Conservation (phyloP, 2,329 filamentous ascomycete genomes). For the Trichoderma citrinoviride region DNA sequence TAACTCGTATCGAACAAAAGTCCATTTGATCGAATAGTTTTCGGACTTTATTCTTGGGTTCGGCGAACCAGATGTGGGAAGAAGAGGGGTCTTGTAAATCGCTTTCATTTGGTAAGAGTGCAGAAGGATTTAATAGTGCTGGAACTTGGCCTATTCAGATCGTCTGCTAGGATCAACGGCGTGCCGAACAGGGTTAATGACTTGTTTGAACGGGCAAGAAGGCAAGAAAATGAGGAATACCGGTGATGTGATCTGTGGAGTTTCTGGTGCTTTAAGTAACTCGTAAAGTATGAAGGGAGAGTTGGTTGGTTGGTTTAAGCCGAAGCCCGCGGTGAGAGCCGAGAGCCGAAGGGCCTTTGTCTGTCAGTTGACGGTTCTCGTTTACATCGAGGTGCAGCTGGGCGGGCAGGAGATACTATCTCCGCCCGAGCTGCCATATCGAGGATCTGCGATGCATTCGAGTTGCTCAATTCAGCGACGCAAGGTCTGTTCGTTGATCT, state of each 20-base stretch:
- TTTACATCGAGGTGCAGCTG: too few species aligned
- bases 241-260: not conserved
- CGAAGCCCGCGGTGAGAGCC: not conserved
- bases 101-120: not conserved
- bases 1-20: not conserved
- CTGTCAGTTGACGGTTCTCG: too few species aligned
- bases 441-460: too few species aligned
- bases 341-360: not conserved
- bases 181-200: not conserved
- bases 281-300: too few species aligned
- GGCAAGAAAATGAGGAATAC: not conserved
- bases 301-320: too few species aligned
- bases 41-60: not conserved
- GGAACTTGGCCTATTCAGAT: not conserved
- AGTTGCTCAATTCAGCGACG: too few species aligned
- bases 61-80: not conserved
- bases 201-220: too few species aligned
- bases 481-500: too few species aligned
- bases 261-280: too few species aligned
- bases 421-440: not conserved
- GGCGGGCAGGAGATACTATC: too few species aligned
- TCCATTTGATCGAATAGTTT: not conserved
- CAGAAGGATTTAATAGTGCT: not conserved
- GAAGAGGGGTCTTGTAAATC: not conserved
- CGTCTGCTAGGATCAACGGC: not conserved